Conservation (phyloP, 371 early-diverging fungal species). For the Saksenaea oblongispora region DNA sequence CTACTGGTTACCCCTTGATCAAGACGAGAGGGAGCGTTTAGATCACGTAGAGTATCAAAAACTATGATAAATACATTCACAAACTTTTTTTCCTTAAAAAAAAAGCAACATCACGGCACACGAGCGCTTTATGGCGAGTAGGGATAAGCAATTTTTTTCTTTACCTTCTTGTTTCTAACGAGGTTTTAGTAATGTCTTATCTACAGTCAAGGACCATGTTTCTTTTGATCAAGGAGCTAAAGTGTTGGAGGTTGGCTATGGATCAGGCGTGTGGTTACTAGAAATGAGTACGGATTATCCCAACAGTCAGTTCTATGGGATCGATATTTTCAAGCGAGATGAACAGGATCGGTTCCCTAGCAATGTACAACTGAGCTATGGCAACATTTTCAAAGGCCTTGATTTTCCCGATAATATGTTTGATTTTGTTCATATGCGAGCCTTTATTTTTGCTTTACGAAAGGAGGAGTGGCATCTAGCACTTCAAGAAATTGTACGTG, state of each 20-base stretch:
- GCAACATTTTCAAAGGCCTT: slow-evolving; percentile 37
- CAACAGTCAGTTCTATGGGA: slow-evolving; percentile 32
- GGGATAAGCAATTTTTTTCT: too few relatives aligned
- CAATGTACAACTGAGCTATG: slow-evolving; percentile 41
- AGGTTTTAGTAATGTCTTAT: slow-evolving; percentile 27
- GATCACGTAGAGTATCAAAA: too few relatives aligned
- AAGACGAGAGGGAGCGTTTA: too few relatives aligned
- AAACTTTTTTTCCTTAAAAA: too few relatives aligned
- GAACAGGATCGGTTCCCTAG: slow-evolving; percentile 40
- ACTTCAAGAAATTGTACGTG: slow-evolving; percentile 39
- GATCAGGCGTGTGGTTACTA: slow-evolving; percentile 25
- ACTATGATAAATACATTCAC: too few relatives aligned
- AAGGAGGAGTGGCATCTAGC: slow-evolving; percentile 36
- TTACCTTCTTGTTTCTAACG: background rate
- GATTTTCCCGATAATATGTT: slow-evolving; percentile 47
- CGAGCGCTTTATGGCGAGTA: too few relatives aligned
- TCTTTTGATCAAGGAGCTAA: slow-evolving; percentile 15
- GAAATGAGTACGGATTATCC: slow-evolving; percentile 55
- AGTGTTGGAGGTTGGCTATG: slow-evolving; percentile 27
- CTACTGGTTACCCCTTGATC: too few relatives aligned
- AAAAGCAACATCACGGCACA: too few relatives aligned
- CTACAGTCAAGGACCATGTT: slow-evolving; percentile 15
- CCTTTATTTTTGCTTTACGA: slow-evolving; percentile 34
- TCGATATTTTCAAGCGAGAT: slow-evolving; percentile 51
- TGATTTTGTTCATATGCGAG: slow-evolving; percentile 53